Percentiles rank a stretch among this genome's conserved stretches.
These are phyloP conservation scores for Neonectria punicea DNA, from an alignment of 2,329 filamentous ascomycete genomes.

Conservation along the genomic window DNA sequence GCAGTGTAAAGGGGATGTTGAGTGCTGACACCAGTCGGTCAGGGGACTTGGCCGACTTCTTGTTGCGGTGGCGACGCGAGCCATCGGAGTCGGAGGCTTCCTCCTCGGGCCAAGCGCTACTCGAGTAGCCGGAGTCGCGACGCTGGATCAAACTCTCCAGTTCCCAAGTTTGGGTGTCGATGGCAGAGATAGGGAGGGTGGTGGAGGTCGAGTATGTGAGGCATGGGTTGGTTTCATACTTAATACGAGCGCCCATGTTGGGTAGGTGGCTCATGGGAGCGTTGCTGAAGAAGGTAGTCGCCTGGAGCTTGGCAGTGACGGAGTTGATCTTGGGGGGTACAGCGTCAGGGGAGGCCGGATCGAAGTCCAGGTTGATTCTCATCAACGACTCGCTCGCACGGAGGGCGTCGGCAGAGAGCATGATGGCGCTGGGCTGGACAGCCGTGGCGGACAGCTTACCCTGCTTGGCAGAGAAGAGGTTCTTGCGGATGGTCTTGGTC, in stretches of 20 bases:
- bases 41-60: constrained; percentile 43
- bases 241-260: constrained; percentile 59
- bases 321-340: constrained; percentile 60
- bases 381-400: constrained; percentile 55
- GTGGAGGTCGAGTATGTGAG: constrained; percentile 59
- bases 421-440: constrained; percentile 59
- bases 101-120: constrained; percentile 49
- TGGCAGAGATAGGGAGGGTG: constrained; percentile 50
- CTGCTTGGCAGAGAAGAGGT: constrained; percentile 61
- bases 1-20: constrained; percentile 60
- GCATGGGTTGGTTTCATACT: constrained; percentile 54
- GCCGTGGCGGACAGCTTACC: constrained; percentile 60
- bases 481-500: constrained; percentile 64
- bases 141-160: constrained; percentile 48
- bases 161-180: constrained; percentile 56
- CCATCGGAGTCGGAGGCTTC: constrained; percentile 50
- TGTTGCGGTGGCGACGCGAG: constrained; percentile 36
- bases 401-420: constrained; percentile 62
- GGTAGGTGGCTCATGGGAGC: constrained; percentile 59
- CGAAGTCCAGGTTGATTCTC: constrained; percentile 59
- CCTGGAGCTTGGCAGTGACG: constrained; percentile 61
- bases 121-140: constrained; percentile 66
- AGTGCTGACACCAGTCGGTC: constrained; percentile 56
- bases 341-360: constrained; percentile 54
- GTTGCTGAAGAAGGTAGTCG: constrained; percentile 64